Percentiles rank a stretch among this genome's conserved stretches.
Conservation (phyloP, 1,284 basidiomycete genomes). For the Sporisorium reilianum region DNA sequence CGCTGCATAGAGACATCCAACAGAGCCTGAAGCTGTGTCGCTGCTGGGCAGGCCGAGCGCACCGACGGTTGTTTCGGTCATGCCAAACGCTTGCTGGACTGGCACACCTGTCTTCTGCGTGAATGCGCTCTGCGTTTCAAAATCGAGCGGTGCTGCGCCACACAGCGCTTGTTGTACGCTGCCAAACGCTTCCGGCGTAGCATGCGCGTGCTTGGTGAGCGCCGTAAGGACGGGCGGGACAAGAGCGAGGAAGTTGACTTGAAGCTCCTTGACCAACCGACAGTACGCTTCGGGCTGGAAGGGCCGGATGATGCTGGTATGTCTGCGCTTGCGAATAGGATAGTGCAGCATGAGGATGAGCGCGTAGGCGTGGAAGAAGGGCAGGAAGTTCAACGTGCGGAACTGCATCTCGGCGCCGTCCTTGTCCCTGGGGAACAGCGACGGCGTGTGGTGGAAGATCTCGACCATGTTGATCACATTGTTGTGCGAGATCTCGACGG, state of each 20-base stretch:
- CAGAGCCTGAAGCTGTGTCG: constrained; percentile 21
- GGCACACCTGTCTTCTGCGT: constrained; percentile 31
- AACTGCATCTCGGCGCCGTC: constrained; percentile 11
- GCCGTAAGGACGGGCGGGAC: constrained; percentile 43
- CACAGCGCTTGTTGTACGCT: constrained; percentile 20
- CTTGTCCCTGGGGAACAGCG: constrained; percentile 10
- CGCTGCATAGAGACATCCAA: constrained; percentile 32
- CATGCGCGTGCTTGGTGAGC: constrained; percentile 30
- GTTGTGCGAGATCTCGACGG: constrained; percentile 45
- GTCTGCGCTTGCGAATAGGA: constrained; percentile 20
- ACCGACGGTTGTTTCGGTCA: constrained; percentile 54
- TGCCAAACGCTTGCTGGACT: constrained; percentile 46
- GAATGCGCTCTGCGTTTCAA: constrained; percentile 29
- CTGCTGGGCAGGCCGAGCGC: constrained; percentile 27
- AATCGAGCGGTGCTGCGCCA: constrained; percentile 48
- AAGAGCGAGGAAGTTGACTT: constrained; percentile 21
- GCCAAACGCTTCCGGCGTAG: constrained; percentile 16
- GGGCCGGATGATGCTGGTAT: constrained; percentile 22
- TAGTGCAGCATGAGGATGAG: constrained; percentile 24
- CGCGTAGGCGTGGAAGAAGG: constrained; percentile 50
- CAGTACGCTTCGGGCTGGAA: constrained; percentile 41
- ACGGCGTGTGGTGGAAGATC: constrained; percentile 22
- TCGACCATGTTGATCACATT: constrained; percentile 50
- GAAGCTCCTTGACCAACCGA: constrained; percentile 24
- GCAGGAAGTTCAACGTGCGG: constrained; percentile 36